These are phyloP conservation scores for Parastagonospora nodorum DNA, from an alignment of 2,329 filamentous ascomycete species.

Conservation along the genomic window DNA sequence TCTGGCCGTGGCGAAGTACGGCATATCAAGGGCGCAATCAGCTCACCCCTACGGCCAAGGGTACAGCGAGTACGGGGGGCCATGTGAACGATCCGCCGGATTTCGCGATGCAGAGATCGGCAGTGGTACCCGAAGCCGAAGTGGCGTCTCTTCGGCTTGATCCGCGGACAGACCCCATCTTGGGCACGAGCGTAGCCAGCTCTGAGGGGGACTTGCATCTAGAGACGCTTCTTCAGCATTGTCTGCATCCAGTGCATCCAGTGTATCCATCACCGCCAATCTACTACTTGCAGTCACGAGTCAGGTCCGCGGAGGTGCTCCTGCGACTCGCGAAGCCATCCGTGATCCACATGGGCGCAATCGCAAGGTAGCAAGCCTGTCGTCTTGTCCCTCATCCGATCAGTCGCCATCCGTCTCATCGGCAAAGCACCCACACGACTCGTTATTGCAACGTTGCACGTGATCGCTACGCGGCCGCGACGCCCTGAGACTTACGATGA, in stretches of 20 bases:
- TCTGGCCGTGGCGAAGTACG: constrained; percentile 14
- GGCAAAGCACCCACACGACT: constrained; percentile 19
- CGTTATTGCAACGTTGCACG: constrained; percentile 22
- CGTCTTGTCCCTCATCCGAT: constrained; percentile 36
- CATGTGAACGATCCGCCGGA: constrained; percentile 1
- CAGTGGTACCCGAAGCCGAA: not conserved
- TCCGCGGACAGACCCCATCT: no score
- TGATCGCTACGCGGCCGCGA: constrained; percentile 22
- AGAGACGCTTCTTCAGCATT: not conserved
- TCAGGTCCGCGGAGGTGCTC: not conserved
- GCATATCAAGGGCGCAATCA: no score
- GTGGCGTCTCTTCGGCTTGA: no score
- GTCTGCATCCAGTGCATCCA: not conserved
- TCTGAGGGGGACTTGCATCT: not conserved
- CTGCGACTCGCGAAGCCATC: not conserved
- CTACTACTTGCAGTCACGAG: constrained; percentile 9
- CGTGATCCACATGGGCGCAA: not conserved
- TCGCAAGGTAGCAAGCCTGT: constrained; percentile 11
- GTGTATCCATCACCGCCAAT: constrained; percentile 7
- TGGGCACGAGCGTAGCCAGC: not conserved
- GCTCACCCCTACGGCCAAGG: constrained; percentile 11
- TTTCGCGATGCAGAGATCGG: constrained; percentile 10
- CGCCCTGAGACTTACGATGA: constrained; percentile 25
- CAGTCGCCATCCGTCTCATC: constrained; percentile 27
- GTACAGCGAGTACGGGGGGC: constrained; percentile 1